Base-by-base conservation (phyloP, 1,139 yeast species). In the Suhomyces coccinellae region DNA sequence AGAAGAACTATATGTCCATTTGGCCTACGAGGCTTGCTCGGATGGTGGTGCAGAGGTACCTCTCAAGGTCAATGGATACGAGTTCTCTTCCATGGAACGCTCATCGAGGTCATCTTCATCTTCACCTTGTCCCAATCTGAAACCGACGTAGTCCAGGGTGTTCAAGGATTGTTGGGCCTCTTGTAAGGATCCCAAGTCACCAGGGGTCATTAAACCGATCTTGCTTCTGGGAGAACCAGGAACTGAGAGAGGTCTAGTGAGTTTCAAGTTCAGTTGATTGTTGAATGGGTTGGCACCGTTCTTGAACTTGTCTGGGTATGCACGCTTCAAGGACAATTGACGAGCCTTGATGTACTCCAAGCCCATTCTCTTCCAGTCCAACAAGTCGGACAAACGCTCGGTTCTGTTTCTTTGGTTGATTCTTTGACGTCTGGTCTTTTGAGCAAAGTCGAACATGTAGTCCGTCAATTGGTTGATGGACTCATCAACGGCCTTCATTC, bases 361-460 rank as follows among this genome's bases (percentile, higher is more conserved):
- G 1, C 98, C 98, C 98, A 93, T 91, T 60, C 98, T 80, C 69
- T 87, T 88, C 99, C 99, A 93, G 70, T 93, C 99, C 51, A 93
- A 78, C 57, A 93, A 72, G 62, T 93, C 99, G 45, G 95, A 83
- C 52, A 93, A 79, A 57, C 99, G 79, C 69, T 93, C 99, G 36
- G 97, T 93, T 69, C 99, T 82, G 69, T 93, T 93, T 73, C 99
- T 85, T 73, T 93, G 98, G 69, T 93, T 93, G 69, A 93, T 93
- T 71, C 99, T 84, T 68, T 93, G 98, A 70, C 99, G 86, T 68
- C 97, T 83, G 10, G 96, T 86, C 72, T 93, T 90, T 60, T 80
- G 77, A 34, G 91, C 79, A 64, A 93, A 93, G 40, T 87, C 95
- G 67, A 79, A 88, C 97, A 93, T 89, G 69, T 84, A 86, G 53